Base-by-base conservation (phyloP, 768 basidiomycete genomes). In the Collybiopsis luxurians region DNA sequence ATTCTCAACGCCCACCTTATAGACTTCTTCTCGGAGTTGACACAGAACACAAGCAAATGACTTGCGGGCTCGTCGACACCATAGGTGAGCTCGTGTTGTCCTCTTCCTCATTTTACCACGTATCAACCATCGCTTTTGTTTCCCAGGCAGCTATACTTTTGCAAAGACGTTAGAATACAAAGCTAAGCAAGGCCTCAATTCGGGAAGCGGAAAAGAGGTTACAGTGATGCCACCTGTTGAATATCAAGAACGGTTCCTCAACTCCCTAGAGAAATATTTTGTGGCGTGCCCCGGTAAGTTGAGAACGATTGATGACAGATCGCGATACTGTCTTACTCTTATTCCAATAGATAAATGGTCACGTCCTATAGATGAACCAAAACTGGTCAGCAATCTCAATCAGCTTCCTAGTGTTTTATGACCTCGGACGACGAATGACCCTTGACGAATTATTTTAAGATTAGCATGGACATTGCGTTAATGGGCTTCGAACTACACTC, bases 141-240 rank as follows among this genome's bases (percentile, higher is more conserved):
- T n/a, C n/a, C n/a, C 60, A 84, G 85, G 90, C 27, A 90, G 88
- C 63, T 94, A 88, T 69, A 90, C 89, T 0, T 87, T 92, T 60
- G 90, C 89, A 2, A 94, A 92, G 69, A 92, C 89, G 0, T 73
- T 94, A 6, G 91, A 94, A 69, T 90, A 90, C 69, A 89, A 90
- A 66, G 89, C 89, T 9, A 94, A 94, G 68, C 85, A 89, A 43
- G 85, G 83, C 4, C 74, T 92, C 12, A 84, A 84, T 45, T 73
- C 83, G 3, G 59, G 63, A 27, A 59, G 57, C 34, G 83, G 81
- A 2, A 86, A 90, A 60, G 86, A 91, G 31, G 83, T 90, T 9
- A 93, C 90, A 0, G 87, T 92, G 13, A 78, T 93, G 40, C 90
- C 90, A 1, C 90, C 90, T 2, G 74, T 80, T 3, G 89, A 92